Conservation (phyloP, 1,284 basidiomycete species). For the Cutaneotrichosporon curvatum region DNA sequence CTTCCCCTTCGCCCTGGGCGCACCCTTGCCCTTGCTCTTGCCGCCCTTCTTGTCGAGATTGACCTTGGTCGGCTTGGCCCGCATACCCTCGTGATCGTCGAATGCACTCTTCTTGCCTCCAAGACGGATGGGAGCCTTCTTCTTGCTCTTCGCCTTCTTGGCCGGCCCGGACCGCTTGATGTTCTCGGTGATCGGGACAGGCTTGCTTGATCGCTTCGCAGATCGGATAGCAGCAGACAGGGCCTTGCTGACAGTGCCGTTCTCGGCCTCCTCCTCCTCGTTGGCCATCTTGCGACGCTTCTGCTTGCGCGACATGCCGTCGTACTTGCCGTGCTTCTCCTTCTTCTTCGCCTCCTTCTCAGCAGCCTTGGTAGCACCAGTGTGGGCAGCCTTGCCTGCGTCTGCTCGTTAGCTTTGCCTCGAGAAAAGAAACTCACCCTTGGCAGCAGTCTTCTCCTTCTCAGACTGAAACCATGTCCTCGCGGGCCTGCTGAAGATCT, state of each 20-base stretch:
- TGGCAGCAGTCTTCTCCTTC: constrained; percentile 72
- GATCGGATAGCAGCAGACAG: constrained; percentile 69
- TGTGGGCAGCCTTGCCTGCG: constrained; percentile 63
- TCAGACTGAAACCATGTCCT: constrained; percentile 95
- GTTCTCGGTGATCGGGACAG: constrained; percentile 50
- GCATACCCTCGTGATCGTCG: constrained; percentile 40
- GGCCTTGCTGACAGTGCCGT: constrained; percentile 51
- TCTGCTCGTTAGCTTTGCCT: constrained; percentile 47
- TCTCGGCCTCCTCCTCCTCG: constrained; percentile 63
- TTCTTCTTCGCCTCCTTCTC: constrained; percentile 47
- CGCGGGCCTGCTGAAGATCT: constrained; percentile 88
- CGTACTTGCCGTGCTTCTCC: constrained; percentile 74
- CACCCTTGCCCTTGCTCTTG: constrained; percentile 18
- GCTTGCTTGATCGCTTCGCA: constrained; percentile 69
- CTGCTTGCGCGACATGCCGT: constrained; percentile 72
- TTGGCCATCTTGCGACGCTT: constrained; percentile 79
- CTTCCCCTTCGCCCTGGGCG: too few species aligned
- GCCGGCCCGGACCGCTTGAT: constrained; percentile 14
- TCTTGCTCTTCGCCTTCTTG: constrained; percentile 6
- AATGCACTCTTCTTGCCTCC: constrained; percentile 26
- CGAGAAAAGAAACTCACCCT: constrained; percentile 54
- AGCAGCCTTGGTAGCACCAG: constrained; percentile 28
- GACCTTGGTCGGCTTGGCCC: constrained; percentile 37
- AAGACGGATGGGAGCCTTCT: constrained; percentile 6
- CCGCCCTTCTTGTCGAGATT: constrained; percentile 33